phyloP scores from a whole-genome alignment of 2,329 filamentous ascomycete genomes.

The Colletotrichum gigasporum region DNA sequence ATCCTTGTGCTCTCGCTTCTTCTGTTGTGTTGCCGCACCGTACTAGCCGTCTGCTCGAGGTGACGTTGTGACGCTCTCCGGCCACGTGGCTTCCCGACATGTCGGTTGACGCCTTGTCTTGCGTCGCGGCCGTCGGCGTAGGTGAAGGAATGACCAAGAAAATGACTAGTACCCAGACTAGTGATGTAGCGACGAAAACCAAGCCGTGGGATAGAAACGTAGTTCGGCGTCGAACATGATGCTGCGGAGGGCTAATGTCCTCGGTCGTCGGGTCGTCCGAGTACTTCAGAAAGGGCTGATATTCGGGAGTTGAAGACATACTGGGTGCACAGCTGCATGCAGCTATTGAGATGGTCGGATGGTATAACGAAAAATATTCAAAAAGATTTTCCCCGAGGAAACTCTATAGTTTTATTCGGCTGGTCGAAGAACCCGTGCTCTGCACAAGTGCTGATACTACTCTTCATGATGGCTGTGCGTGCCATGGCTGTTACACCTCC shows the following conservation, averaged over 20 bases:
- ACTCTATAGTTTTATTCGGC: constrained; percentile 14
- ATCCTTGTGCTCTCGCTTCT: constrained; percentile 32
- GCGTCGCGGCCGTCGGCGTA: neutral
- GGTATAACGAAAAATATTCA: neutral
- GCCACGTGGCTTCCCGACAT: neutral
- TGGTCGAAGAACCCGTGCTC: neutral
- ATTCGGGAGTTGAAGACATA: constrained; percentile 28
- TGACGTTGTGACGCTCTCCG: constrained; percentile 33
- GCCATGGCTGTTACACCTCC: constrained; percentile 2
- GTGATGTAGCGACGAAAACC: constrained; percentile 34
- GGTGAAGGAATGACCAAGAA: constrained; percentile 24
- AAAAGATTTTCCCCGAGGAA: neutral
- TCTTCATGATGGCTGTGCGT: neutral
- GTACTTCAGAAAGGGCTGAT: constrained; percentile 34
- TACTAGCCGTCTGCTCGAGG: constrained; percentile 28
- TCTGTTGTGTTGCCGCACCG: constrained; percentile 34
- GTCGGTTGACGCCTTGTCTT: neutral
- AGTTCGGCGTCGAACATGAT: constrained; percentile 5
- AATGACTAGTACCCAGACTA: constrained; percentile 35
- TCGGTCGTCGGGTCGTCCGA: constrained; percentile 32
- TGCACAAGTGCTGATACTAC: neutral
- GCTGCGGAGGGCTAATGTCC: constrained; percentile 11
- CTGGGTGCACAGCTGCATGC: constrained; percentile 21
- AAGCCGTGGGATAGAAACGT: constrained; percentile 29
- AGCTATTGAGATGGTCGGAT: constrained; percentile 2